Evolutionary conservation across 2,329 filamentous ascomycete genomes (phyloP).

Genomic region (Colletotrichum spaethianum): DNA sequence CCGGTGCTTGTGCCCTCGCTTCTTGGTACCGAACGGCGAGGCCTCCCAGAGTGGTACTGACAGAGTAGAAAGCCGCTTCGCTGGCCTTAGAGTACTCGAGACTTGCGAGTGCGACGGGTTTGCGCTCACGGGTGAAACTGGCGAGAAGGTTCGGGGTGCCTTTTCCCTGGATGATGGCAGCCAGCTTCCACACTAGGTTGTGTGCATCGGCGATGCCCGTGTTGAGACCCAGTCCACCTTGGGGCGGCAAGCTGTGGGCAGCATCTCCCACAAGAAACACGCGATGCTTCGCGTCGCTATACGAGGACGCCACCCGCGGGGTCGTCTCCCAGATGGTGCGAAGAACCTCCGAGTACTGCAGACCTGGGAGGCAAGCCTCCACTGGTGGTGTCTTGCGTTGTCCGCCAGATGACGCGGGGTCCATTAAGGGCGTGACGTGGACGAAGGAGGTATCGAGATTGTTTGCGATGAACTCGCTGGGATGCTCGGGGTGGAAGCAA

Average conservation of each 20-base stretch:
- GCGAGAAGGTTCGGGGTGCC: constrained; percentile 10
- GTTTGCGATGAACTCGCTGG: constrained; percentile 33
- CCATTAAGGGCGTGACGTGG: constrained; percentile 27
- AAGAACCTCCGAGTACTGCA: constrained; percentile 26
- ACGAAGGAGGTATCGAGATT: constrained; percentile 28
- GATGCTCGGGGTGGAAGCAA: constrained; percentile 35
- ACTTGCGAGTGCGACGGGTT: constrained; percentile 31
- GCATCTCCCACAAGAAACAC: constrained; percentile 67
- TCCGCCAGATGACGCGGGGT: constrained; percentile 10
- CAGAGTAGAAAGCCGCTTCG: constrained; percentile 31
- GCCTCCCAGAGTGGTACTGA: constrained; percentile 29
- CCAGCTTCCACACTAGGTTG: constrained; percentile 66
- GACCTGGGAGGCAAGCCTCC: constrained; percentile 33
- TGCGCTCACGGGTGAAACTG: constrained; percentile 28
- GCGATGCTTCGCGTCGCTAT: constrained; percentile 46
- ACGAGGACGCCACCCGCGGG: constrained; percentile 26
- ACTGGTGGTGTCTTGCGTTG: constrained; percentile 18
- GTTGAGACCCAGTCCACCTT: constrained; percentile 72
- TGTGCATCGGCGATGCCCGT: constrained; percentile 71
- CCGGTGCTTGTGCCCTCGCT: constrained; percentile 2
- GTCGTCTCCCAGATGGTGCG: constrained; percentile 33
- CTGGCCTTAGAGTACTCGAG: constrained; percentile 35
- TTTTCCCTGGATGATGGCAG: constrained; percentile 7
- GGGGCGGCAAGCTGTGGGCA: constrained; percentile 69
- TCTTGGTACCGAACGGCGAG: constrained; percentile 21